These are phyloP conservation scores for Ceratobasidium sp. DNA, from an alignment of 1,284 basidiomycete genomes.

Conservation along the genomic window DNA sequence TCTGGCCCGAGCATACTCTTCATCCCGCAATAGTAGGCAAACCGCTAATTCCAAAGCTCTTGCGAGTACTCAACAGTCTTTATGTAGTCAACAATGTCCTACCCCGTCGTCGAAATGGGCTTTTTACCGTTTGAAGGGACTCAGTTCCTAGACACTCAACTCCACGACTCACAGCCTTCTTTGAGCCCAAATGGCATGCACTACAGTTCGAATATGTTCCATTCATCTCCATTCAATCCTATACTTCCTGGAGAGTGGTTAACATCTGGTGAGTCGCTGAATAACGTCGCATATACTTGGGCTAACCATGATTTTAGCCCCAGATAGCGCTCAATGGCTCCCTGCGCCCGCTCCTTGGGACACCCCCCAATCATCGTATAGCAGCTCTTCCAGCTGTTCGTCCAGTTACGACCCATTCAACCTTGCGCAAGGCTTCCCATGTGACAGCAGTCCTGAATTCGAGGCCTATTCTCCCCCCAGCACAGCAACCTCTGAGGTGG, in stretches of 20 bases:
- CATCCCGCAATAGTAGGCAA: slow-evolving; percentile 1
- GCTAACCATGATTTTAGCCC: neutral
- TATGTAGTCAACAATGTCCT: slow-evolving; percentile 9
- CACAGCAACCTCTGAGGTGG: slow-evolving; percentile 25
- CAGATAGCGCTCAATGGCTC: slow-evolving; percentile 14
- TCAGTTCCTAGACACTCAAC: neutral
- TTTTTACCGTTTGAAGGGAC: slow-evolving; percentile 4
- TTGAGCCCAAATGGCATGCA: neutral
- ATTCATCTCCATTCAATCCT: neutral
- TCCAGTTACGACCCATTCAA: slow-evolving; percentile 6
- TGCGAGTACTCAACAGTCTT: neutral
- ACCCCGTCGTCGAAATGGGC: neutral
- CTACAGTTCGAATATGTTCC: neutral
- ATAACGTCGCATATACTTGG: neutral
- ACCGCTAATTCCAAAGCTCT: neutral
- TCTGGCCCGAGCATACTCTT: neutral
- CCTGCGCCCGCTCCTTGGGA: slow-evolving; percentile 6
- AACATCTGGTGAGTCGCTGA: neutral
- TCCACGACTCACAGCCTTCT: neutral
- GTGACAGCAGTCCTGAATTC: slow-evolving; percentile 11
- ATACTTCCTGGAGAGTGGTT: neutral
- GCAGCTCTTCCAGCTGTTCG: slow-evolving; percentile 7
- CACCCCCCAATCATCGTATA: neutral
- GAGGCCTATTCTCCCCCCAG: slow-evolving; percentile 32
- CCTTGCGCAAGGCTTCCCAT: neutral